Evolutionary conservation across 2,329 filamentous ascomycete genomes (phyloP), one percentile per base, ranked within the genome.

Genomic region (Dothideomycetidae sp.): DNA sequence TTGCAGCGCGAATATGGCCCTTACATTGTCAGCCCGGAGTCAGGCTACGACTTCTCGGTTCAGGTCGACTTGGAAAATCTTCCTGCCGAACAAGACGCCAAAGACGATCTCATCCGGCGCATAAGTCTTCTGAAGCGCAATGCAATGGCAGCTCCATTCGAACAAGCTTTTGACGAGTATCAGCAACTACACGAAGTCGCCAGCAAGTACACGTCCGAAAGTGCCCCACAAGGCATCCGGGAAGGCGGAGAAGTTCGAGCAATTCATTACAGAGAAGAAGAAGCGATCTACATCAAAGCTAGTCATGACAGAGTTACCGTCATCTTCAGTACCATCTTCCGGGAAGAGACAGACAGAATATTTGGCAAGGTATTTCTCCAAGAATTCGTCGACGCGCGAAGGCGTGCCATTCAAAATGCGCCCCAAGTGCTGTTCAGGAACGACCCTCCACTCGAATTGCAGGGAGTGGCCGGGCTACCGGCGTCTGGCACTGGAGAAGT

Each of bases 301-400:
- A 92, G 82, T 59, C 81, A 92, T 64, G 90, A 99, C 58, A 78
- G 90, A 53, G 90, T 99, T 36, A 98, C 92, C 1, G 86, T 98
- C 53, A 98, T 98, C 54, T 98, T 98, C 70, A 93, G 85, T 63
- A 98, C 90, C 29, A 75, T 96, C 36, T 99, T 99, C 70, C 73
- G 84, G 41, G 92, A 99, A 57, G 92, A 98, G 64, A 98, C 92
- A 38, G 90, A 98, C 57, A 72, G 88, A 44, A 83, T 99, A 41
- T 98, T 93, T 53, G 90, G 90, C 50, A 96, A 94, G 64, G 85
- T 98, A 10, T 98, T 99, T 57, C 75, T 98, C 50, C 86, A 94
- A 64, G 90, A 99, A 61, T 98, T 99, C 48, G 92, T 96, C 40
- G 90, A 99, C 62, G 90, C 92, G 5, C 72, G 90, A 59, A 74